These are phyloP conservation scores for Podila verticillata DNA, from an alignment of 192 early-diverging fungal species.

Conservation along the genomic window DNA sequence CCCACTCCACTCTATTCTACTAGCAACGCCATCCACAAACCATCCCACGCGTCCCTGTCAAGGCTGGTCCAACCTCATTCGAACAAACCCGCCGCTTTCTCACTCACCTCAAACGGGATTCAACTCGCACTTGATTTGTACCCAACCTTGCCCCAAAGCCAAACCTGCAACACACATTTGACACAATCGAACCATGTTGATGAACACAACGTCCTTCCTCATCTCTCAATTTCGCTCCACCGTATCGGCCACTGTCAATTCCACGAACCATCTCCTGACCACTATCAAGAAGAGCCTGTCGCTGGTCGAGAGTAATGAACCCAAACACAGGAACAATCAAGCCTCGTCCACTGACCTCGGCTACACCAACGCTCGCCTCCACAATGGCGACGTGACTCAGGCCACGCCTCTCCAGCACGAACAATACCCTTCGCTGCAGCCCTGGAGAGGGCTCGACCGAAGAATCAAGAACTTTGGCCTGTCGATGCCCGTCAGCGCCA, in stretches of 20 bases:
- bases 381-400: not conserved
- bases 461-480: slow-evolving; percentile 59
- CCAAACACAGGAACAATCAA: not conserved
- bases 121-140: too few species aligned
- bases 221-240: slow-evolving; percentile 31
- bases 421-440: slow-evolving; percentile 45
- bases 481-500: slow-evolving; percentile 63
- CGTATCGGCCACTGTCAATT: slow-evolving; percentile 31
- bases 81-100: not conserved
- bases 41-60: not conserved
- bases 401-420: slow-evolving; percentile 15
- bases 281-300: slow-evolving; percentile 38
- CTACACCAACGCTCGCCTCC: not conserved
- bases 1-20: not conserved
- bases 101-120: not conserved
- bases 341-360: not conserved
- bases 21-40: not conserved
- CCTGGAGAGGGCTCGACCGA: slow-evolving; percentile 50
- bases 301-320: not conserved
- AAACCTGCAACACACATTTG: not conserved
- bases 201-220: slow-evolving; percentile 39
- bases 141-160: too few species aligned
- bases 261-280: slow-evolving; percentile 16
- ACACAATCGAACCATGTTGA: slow-evolving; percentile 30
- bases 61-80: slow-evolving; percentile 3